Percentiles rank a stretch among this genome's conserved stretches.
Conservation (phyloP, 192 early-diverging fungal genomes). For the Thoreauomyces humboldtii region DNA sequence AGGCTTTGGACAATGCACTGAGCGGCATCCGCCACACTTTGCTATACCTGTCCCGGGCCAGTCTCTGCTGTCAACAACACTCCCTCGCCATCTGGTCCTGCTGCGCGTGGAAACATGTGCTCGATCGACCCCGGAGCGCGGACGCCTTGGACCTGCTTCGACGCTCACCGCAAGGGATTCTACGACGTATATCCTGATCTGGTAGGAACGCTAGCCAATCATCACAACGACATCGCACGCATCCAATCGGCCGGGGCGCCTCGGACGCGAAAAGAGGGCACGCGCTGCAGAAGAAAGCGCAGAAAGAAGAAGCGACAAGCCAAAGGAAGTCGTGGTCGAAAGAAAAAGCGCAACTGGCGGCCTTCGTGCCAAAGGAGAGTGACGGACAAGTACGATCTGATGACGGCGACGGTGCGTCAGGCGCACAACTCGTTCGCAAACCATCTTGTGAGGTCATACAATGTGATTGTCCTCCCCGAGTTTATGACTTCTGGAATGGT, state of each 20-base stretch:
- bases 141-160: constrained; percentile 1
- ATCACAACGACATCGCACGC: constrained; percentile 2
- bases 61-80: too few relatives aligned
- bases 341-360: neutral
- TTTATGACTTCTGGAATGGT: constrained; percentile 13
- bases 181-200: constrained; percentile 14
- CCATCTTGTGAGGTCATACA: neutral
- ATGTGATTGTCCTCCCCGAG: constrained; percentile 9
- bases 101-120: constrained; percentile 1
- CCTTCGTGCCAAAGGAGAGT: neutral
- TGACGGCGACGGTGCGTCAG: neutral
- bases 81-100: too few relatives aligned
- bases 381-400: neutral
- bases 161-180: neutral
- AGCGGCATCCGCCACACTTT: too few relatives aligned
- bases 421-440: constrained; percentile 16
- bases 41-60: too few relatives aligned
- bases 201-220: constrained; percentile 2
- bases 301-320: neutral
- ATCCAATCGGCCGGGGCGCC: too few relatives aligned
- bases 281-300: too few relatives aligned
- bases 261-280: too few relatives aligned
- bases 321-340: neutral
- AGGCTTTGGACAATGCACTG: too few relatives aligned
- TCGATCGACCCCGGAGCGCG: constrained; percentile 4